Evolutionary conservation across 1,284 basidiomycete genomes (phyloP), one percentile per base, ranked within the genome.

Genomic region (Chalciporus sp.): DNA sequence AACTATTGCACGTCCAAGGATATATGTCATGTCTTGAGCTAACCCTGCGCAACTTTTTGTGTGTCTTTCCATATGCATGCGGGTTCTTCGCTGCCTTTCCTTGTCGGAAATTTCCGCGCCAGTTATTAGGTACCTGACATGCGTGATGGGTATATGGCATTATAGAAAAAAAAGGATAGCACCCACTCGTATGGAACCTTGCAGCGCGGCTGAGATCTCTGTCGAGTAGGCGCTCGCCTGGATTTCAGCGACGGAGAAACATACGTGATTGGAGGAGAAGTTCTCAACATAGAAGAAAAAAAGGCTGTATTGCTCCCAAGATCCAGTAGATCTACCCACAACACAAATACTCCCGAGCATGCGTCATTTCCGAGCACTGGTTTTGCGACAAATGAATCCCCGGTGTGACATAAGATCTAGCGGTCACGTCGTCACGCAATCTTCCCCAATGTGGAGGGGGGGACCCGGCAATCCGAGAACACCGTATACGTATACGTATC

Each of bases 351-450:
- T 42, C 39, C 63, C 65, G 49, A 55, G 20, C 7, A 27, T 40
- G 48, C 53, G 58, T 63, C 53, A 65, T 65, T 59, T 64, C 62
- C 58, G 53, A 57, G 41, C 65, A 67, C 68, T 58, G 65, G 67
- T 66, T 69, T 69, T 26, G 0, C 27, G 44, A 41, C 4, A 42
- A 33, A 57, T 55, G 54, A 68, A 55, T 11, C 3, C 2, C 68
- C 65, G 68, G 57, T 7, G 66, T 70, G 65, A 69, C 62, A 46
- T 12, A 0, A 4, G 14, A 23, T 20, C 20, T 43, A 26, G 14
- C 20, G 7, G 66, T 70, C 65, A 69, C 65, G 0, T 3, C 27
- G 57, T 69, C 68, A 70, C 60, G 9, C 51, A 68, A 67, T 65
- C 10, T 55, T 45, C 16, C 62, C 62, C 11, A 52, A 66, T 50